phyloP scores from a whole-genome alignment of 768 basidiomycete species.

The Lentinula sp. region DNA sequence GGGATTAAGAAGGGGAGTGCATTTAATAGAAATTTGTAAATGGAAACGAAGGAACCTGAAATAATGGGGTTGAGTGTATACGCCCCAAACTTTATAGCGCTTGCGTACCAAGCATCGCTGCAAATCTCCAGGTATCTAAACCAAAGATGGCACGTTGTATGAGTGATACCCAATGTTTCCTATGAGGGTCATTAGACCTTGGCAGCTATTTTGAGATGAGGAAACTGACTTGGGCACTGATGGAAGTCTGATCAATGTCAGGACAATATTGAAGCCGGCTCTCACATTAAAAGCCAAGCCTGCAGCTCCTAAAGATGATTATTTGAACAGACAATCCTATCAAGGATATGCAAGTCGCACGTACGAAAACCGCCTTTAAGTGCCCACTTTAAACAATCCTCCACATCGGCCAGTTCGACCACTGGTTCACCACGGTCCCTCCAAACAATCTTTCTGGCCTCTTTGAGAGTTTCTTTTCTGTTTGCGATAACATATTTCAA shows the following conservation, averaged over 20 bases:
- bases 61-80: background rate
- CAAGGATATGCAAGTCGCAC: constrained; percentile 21
- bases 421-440: constrained; percentile 74
- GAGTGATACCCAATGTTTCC: constrained; percentile 56
- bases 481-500: constrained; percentile 68
- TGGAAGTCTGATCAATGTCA: constrained; percentile 70
- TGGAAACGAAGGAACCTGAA: constrained; percentile 64
- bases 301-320: constrained; percentile 57
- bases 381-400: constrained; percentile 69
- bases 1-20: constrained; percentile 68
- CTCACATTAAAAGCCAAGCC: constrained; percentile 77
- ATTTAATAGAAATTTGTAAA: constrained; percentile 80
- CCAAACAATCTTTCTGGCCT: constrained; percentile 79
- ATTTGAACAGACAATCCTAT: background rate
- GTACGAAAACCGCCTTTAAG: constrained; percentile 63
- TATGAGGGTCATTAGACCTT: constrained; percentile 18
- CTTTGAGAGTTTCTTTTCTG: constrained; percentile 66
- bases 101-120: constrained; percentile 73
- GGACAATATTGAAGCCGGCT: constrained; percentile 74
- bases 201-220: background rate
- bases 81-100: constrained; percentile 2
- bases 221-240: constrained; percentile 54
- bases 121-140: constrained; percentile 75
- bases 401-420: constrained; percentile 54
- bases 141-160: constrained; percentile 84